Base-by-base conservation (phyloP, 345 rosid species). In the Eucalyptus erythrocorys region DNA sequence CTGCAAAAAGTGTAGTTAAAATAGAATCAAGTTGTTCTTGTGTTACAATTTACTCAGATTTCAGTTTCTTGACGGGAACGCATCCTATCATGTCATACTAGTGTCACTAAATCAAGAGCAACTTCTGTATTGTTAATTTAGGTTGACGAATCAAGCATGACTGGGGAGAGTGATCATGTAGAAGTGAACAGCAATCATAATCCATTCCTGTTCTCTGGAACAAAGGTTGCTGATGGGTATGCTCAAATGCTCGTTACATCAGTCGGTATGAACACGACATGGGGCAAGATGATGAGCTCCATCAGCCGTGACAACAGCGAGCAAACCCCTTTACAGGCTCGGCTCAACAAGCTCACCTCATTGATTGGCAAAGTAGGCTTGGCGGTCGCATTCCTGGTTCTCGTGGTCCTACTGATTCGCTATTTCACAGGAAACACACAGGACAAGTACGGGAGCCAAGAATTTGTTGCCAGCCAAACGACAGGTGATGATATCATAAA, bases 271-370 rank as follows among this genome's bases (percentile, higher is more conserved):
- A 94, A 92, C 89, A 96, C 97, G 1, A 90, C 91, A 7, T 95
- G 97, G 98, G 99, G 97, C 42, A 89, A 95, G 89, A 93, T 95
- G 96, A 94, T 94, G 97, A 93, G 97, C 90, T 93, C 93, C 5
- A 93, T 95, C 71, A 91, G 91, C 11, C 89, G 88, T 0, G 94
- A 94, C 88, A 90, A 88, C 0, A 79, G 76, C 27, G 96, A 97
- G 85, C 93, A 92, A 53, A 95, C 97, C 10, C 98, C 98, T 5
- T 88, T 96, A 87, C 98, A 97, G 81, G 57, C 91, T 55, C 93
- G 97, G 24, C 94, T 96, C 22, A 91, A 95, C 84, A 95, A 92
- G 92, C 94, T 97, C 71, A 93, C 98, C 16, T 94, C 98, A 7
- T 91, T 93, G 0, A 94, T 95, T 42, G 95, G 95, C 11, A 95